phyloP scores from a whole-genome alignment of 306 rosid species.

The Ammopiptanthus mongolicus region DNA sequence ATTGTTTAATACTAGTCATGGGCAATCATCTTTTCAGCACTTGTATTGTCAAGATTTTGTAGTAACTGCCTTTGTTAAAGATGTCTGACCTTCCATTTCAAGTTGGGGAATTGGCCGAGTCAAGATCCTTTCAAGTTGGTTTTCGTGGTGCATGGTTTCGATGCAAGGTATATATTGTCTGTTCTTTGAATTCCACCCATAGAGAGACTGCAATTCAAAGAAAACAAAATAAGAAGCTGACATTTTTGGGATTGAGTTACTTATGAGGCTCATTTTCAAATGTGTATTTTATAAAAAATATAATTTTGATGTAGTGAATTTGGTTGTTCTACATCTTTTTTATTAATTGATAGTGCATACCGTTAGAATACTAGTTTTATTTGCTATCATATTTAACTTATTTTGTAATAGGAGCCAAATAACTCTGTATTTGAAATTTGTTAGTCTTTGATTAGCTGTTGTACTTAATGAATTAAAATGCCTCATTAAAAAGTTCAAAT shows the following conservation, averaged over 20 bases:
- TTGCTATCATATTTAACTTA: neutral
- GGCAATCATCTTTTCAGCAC: neutral
- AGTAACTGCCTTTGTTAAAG: neutral
- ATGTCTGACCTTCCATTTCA: conserved; percentile 45
- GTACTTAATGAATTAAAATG: neutral
- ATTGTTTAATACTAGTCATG: neutral
- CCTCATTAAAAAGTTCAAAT: neutral
- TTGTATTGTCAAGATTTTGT: neutral
- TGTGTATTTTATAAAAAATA: neutral
- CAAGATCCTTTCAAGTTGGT: conserved; percentile 45
- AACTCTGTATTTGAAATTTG: neutral
- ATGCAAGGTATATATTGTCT: conserved; percentile 54
- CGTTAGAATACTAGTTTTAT: neutral
- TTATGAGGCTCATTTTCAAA: neutral
- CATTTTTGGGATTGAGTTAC: neutral
- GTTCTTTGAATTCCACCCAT: neutral
- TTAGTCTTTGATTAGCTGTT: neutral
- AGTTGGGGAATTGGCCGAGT: conserved; percentile 53
- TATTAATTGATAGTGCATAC: neutral
- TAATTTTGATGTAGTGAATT: neutral
- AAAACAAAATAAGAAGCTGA: neutral
- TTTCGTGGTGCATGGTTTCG: conserved; percentile 91
- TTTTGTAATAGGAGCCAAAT: neutral
- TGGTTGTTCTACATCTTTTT: neutral
- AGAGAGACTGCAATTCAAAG: neutral